Percentiles rank a stretch among this genome's conserved stretches.
phyloP scores from a whole-genome alignment of 306 rosid genomes.

The Notholithocarpus densiflorus region DNA sequence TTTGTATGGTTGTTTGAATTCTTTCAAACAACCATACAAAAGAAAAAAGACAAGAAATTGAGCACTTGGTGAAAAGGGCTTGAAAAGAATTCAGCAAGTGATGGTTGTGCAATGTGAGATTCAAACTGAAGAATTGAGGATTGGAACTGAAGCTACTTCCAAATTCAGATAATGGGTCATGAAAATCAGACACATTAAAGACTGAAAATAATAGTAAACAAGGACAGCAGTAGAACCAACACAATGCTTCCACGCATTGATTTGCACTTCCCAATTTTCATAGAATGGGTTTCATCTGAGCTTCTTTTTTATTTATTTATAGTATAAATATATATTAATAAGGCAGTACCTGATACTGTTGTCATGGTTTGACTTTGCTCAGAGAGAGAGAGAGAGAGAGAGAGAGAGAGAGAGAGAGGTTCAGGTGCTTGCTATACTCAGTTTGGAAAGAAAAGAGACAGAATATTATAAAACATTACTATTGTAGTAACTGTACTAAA shows the following conservation, averaged over 20 bases:
- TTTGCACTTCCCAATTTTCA: constrained; percentile 9
- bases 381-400: neutral
- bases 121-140: constrained; percentile 16
- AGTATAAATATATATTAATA: neutral
- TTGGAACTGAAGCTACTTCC: constrained; percentile 23
- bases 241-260: constrained; percentile 13
- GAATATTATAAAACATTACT: no score
- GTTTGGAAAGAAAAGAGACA: no score
- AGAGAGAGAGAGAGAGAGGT: no score
- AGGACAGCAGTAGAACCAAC: neutral
- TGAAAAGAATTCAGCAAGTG: constrained; percentile 8
- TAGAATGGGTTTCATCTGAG: neutral
- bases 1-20: no score
- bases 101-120: constrained; percentile 11
- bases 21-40: neutral
- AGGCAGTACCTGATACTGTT: neutral
- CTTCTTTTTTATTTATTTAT: neutral
- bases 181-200: constrained; percentile 14
- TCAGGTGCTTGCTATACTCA: neutral
- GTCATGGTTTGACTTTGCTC: neutral
- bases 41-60: neutral
- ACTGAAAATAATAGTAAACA: constrained; percentile 8
- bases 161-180: constrained; percentile 19
- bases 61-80: constrained; percentile 19
- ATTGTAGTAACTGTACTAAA: no score